phyloP scores from a whole-genome alignment of 805 yeast species.

The Monosporozyma siamensis region DNA sequence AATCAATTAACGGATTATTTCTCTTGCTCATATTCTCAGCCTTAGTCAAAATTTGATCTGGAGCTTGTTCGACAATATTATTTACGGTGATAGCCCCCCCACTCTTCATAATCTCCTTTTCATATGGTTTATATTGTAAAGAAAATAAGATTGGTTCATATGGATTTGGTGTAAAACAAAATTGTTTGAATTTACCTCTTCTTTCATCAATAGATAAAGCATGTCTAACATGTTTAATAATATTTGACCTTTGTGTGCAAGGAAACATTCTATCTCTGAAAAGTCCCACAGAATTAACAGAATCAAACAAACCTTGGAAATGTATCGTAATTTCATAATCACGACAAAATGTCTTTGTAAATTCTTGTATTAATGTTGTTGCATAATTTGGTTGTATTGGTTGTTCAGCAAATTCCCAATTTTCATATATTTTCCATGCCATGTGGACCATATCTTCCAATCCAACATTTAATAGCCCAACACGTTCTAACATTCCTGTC shows the following conservation, averaged over 20 bases:
- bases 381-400: constrained; percentile 39
- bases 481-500: constrained; percentile 55
- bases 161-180: constrained; percentile 39
- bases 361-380: constrained; percentile 42
- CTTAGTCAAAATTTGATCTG: no score
- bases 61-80: neutral
- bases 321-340: constrained; percentile 35
- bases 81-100: neutral
- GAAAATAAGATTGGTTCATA: constrained; percentile 28
- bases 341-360: constrained; percentile 45
- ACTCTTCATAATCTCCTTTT: neutral
- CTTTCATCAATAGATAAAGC: constrained; percentile 62
- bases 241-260: constrained; percentile 40
- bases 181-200: constrained; percentile 53
- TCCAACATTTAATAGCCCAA: constrained; percentile 51
- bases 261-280: constrained; percentile 52
- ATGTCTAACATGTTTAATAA: constrained; percentile 53
- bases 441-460: constrained; percentile 45
- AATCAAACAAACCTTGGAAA: constrained; percentile 62
- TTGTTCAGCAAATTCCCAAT: constrained; percentile 53
- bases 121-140: constrained; percentile 10
- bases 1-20: constrained; percentile 4
- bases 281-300: constrained; percentile 58
- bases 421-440: constrained; percentile 55
- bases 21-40: no score